These are phyloP conservation scores for Nakazawaea wyomingensis DNA, from an alignment of 805 yeast species.

Conservation along the genomic window DNA sequence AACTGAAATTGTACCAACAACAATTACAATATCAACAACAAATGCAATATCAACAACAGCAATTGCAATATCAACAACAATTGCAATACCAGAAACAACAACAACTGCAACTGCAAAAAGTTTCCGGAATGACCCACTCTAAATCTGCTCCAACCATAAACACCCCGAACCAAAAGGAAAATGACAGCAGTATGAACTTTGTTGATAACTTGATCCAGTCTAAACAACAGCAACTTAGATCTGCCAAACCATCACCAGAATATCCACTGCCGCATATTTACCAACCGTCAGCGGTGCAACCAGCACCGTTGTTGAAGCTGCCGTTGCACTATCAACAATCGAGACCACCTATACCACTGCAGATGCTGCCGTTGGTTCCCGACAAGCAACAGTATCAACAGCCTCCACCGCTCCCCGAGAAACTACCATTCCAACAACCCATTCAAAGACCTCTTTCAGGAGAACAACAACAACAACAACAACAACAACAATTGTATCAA, in stretches of 20 bases:
- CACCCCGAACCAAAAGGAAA: background rate
- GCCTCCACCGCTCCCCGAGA: background rate
- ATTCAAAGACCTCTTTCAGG: background rate
- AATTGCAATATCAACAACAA: conserved; percentile 13
- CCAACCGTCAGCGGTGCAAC: background rate
- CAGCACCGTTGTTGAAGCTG: background rate
- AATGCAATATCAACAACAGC: conserved; percentile 9
- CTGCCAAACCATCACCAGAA: conserved; percentile 1
- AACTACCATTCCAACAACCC: background rate
- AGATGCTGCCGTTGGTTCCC: background rate
- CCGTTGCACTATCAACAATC: background rate
- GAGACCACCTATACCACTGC: background rate
- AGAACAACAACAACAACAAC: background rate
- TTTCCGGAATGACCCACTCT: background rate
- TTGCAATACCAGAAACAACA: conserved; percentile 6
- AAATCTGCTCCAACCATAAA: background rate
- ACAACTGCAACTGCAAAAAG: conserved; percentile 4
- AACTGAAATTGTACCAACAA: conserved; percentile 13
- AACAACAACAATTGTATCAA: background rate
- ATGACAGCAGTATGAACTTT: conserved; percentile 1
- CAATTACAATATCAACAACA: conserved; percentile 10
- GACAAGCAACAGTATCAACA: background rate
- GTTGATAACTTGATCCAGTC: conserved; percentile 5
- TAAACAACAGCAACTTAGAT: background rate
- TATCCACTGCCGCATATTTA: background rate